A percentile compares a stretch with the other conserved stretches of the same genome.
Evolutionary conservation across 2,329 filamentous ascomycete species (phyloP).

Genomic region (Fonsecaea pedrosoi): DNA sequence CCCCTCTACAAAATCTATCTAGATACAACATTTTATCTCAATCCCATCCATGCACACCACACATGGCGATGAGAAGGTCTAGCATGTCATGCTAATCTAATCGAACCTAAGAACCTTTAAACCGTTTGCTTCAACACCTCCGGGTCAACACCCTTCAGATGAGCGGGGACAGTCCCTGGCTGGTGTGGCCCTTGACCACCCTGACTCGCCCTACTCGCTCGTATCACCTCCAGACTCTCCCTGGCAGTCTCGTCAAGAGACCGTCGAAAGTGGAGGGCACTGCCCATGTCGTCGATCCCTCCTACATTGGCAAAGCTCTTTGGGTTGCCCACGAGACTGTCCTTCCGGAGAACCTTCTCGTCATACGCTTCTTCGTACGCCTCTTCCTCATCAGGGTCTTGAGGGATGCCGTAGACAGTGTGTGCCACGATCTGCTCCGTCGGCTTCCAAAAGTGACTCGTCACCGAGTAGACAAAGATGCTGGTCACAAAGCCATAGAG

Average conservation of each 20-base stretch:
- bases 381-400: conserved; percentile 28
- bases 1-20: too few relatives aligned
- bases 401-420: conserved; percentile 35
- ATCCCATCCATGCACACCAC: background rate
- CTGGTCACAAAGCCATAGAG: conserved; percentile 66
- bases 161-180: conserved; percentile 19
- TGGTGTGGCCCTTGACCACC: conserved; percentile 27
- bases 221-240: conserved; percentile 25
- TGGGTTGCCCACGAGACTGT: conserved; percentile 35
- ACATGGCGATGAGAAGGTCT: background rate
- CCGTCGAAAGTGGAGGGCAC: conserved; percentile 26
- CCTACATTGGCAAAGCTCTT: conserved; percentile 34
- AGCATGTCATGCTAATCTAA: background rate
- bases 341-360: conserved; percentile 32
- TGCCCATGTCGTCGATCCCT: conserved; percentile 31
- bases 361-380: conserved; percentile 31
- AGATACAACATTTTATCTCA: too few relatives aligned
- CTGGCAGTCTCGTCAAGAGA: conserved; percentile 33
- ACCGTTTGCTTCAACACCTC: conserved; percentile 25
- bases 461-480: conserved; percentile 60
- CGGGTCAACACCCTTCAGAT: conserved; percentile 26
- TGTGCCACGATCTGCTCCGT: conserved; percentile 27
- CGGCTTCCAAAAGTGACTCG: conserved; percentile 33
- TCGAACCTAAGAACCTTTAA: background rate
- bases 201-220: conserved; percentile 26